Base-by-base conservation (phyloP, 495 filamentous ascomycete species). In the Parachaetomium inaequale region DNA sequence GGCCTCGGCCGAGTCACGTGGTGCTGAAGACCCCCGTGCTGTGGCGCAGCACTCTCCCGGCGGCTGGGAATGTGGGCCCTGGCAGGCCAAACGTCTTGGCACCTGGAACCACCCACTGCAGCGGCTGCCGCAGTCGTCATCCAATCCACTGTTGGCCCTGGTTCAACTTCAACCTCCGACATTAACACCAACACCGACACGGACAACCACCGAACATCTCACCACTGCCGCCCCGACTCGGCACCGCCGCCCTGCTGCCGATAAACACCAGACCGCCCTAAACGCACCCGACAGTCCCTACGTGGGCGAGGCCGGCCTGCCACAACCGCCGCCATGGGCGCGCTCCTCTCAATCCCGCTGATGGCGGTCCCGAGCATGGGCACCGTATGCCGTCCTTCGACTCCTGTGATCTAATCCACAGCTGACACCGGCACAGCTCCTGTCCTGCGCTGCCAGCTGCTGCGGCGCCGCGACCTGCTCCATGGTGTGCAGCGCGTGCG, bases 391-490 rank as follows among this genome's bases (percentile, higher is more conserved):
- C 66, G 29, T n/a, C 23, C 25, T n/a, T 45, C 19, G 23, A 31
- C 45, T 34, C 28, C 52, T 5, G 4, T 36, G 31, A 14, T 26
- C 12, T 62, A 25, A 63, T 55, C 36, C 65, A 61, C 19, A 12
- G 17, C 38, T 43, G 19, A 40, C 28, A 21, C 1, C 52, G 21
- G 28, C 26, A 55, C 68, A 97, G 93, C 63, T 96, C 58, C 73
- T 89, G 52, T 88, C 88, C 15, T 86, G 90, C 65, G 87, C 77
- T 52, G 88, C 85, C 47, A 96, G 91, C 65, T 97, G 93, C 74
- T 98, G 93, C 71, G 93, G 93, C 68, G 93, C 93, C 23, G 92
- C 93, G 43, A 96, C 94, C 50, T 97, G 93, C 75, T 94, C 90
- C 64, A 91, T 92, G 58, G 88, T 97, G 26, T 98, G 91, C 75